These are phyloP conservation scores for Craspedostauros australis DNA, from an alignment of 108 stramenopile species.

Conservation along the genomic window DNA sequence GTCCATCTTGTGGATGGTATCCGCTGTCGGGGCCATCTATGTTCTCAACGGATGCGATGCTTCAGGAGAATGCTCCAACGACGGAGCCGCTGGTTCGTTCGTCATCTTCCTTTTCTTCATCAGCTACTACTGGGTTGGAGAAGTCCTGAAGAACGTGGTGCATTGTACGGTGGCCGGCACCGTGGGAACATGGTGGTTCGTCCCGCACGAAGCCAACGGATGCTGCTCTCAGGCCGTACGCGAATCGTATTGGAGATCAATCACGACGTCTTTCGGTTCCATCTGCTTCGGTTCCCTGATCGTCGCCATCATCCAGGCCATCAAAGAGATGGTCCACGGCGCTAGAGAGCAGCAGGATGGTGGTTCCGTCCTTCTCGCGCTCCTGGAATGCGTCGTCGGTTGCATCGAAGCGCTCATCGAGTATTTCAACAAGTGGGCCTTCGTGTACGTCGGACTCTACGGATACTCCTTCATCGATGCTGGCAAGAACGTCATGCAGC, in stretches of 20 bases:
- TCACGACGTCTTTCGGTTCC: conserved; percentile 77
- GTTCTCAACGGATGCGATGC: conserved; percentile 40
- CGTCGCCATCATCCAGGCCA: conserved; percentile 71
- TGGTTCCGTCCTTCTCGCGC: conserved; percentile 40
- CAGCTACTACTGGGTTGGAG: conserved; percentile 70
- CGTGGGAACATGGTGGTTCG: conserved; percentile 88
- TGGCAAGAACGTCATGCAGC: conserved; percentile 58
- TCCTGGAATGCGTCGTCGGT: conserved; percentile 63
- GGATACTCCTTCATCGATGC: conserved; percentile 52
- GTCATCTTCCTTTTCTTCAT: conserved; percentile 56
- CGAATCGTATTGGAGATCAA: conserved; percentile 40
- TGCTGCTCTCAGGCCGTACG: conserved; percentile 58
- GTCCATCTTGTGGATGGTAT: conserved; percentile 48
- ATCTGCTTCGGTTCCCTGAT: conserved; percentile 76
- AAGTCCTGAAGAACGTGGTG: conserved; percentile 78
- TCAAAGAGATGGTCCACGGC: conserved; percentile 42
- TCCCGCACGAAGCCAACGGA: conserved; percentile 43
- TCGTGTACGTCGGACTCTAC: conserved; percentile 79
- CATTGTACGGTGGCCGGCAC: conserved; percentile 77
- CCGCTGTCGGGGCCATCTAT: conserved; percentile 43
- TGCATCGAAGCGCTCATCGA: conserved; percentile 50
- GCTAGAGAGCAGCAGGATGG: conserved; percentile 44
- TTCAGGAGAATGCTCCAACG: conserved; percentile 40
- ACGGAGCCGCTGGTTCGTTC: conserved; percentile 12
- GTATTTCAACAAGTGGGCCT: conserved; percentile 83